A percentile compares a stretch with the other conserved stretches of the same genome.
These are phyloP conservation scores for Manihot esculenta DNA, from an alignment of 441 rosid genomes.

Conservation along the genomic window DNA sequence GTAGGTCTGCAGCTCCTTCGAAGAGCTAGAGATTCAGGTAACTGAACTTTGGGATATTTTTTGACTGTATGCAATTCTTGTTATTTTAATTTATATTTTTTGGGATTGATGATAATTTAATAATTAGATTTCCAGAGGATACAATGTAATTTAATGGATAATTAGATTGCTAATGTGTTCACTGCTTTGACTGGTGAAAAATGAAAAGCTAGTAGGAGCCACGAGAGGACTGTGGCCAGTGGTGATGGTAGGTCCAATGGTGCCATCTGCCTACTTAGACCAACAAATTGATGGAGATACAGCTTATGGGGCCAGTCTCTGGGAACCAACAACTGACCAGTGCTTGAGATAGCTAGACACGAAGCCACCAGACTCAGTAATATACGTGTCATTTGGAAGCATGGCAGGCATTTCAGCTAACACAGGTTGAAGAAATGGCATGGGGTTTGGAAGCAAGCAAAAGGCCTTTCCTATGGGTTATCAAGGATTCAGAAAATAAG, in stretches of 20 bases:
- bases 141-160: no score
- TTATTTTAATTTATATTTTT: no score
- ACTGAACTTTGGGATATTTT: background rate
- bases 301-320: constrained; percentile 42
- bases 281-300: constrained; percentile 39
- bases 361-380: constrained; percentile 35
- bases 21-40: constrained; percentile 47
- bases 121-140: background rate
- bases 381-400: constrained; percentile 65
- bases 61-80: no score
- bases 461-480: constrained; percentile 52
- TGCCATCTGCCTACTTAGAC: constrained; percentile 49
- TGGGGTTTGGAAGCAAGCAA: constrained; percentile 44
- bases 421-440: constrained; percentile 52
- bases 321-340: constrained; percentile 26
- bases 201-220: constrained; percentile 33
- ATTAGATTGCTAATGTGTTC: background rate
- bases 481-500: constrained; percentile 44
- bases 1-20: constrained; percentile 46
- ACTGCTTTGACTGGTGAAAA: constrained; percentile 20
- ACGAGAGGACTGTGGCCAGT: constrained; percentile 36
- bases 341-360: constrained; percentile 43
- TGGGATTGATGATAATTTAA: no score
- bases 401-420: constrained; percentile 45
- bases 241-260: constrained; percentile 41